These are phyloP conservation scores for Alternaria triticina DNA, from an alignment of 2,329 filamentous ascomycete genomes.

Conservation along the genomic window DNA sequence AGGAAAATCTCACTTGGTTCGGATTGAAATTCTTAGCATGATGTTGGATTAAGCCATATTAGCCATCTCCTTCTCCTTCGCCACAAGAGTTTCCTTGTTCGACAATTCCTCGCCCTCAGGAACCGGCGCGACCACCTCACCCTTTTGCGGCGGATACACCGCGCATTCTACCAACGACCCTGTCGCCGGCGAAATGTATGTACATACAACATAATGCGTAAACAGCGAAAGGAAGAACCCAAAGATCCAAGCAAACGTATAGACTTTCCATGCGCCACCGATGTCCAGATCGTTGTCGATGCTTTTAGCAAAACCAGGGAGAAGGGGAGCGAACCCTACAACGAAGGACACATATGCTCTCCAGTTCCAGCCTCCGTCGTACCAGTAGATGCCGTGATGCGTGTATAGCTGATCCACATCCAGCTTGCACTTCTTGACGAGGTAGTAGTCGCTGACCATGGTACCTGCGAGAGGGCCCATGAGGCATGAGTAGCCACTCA, in stretches of 20 bases:
- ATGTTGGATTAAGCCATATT: conserved; percentile 16
- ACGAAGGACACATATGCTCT: conserved; percentile 42
- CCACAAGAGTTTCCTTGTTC: conserved; percentile 24
- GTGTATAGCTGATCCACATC: conserved; percentile 44
- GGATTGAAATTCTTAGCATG: neutral
- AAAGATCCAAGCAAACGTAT: conserved; percentile 53
- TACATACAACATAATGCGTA: conserved; percentile 50
- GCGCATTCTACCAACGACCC: conserved; percentile 45
- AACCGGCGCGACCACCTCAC: conserved; percentile 27
- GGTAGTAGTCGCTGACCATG: conserved; percentile 45
- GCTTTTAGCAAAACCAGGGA: conserved; percentile 50
- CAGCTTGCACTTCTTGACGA: conserved; percentile 45
- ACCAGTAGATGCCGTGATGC: conserved; percentile 43
- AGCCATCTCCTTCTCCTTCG: conserved; percentile 35
- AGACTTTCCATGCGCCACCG: conserved; percentile 51
- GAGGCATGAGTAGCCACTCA: conserved; percentile 46
- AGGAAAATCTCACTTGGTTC: too few species aligned
- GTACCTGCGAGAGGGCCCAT: conserved; percentile 47
- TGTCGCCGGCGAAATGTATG: conserved; percentile 47
- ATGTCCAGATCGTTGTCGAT: conserved; percentile 47
- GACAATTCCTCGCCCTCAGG: conserved; percentile 32
- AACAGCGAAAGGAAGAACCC: conserved; percentile 47
- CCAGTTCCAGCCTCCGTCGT: conserved; percentile 43
- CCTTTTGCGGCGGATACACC: conserved; percentile 46
- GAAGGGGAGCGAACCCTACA: conserved; percentile 41